Evolutionary conservation across 1,139 yeast genomes (phyloP).

Genomic region (Taphrina flavorubra): DNA sequence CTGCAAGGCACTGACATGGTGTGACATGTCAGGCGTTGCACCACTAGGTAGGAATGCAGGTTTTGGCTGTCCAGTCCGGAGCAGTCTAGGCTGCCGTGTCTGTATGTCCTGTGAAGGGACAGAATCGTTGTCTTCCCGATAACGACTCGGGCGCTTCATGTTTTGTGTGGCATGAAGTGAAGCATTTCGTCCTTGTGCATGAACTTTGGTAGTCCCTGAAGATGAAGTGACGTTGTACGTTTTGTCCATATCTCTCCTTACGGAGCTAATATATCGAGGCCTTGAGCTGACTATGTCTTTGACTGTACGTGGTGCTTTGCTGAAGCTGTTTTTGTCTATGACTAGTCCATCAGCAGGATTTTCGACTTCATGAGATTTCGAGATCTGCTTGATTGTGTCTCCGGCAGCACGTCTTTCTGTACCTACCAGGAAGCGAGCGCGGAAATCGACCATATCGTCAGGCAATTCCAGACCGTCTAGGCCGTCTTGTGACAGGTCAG

Average conservation of each 20-base stretch:
- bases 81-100: not conserved
- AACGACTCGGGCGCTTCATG: not conserved
- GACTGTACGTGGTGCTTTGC: slow-evolving; percentile 4
- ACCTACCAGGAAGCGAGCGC: slow-evolving; percentile 20
- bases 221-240: not conserved
- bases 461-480: slow-evolving; percentile 47
- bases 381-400: slow-evolving; percentile 11
- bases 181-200: not conserved
- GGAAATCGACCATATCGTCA: slow-evolving; percentile 44
- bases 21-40: slow-evolving; percentile 23
- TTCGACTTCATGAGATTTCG: slow-evolving; percentile 28
- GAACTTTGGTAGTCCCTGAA: not conserved
- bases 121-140: not conserved
- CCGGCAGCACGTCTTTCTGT: slow-evolving; percentile 33
- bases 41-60: slow-evolving; percentile 32
- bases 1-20: slow-evolving; percentile 26
- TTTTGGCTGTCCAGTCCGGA: not conserved
- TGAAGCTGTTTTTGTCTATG: slow-evolving; percentile 42
- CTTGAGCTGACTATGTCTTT: not conserved
- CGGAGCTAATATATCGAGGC: not conserved
- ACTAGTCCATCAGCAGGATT: slow-evolving; percentile 46
- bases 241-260: not conserved
- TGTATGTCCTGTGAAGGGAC: not conserved
- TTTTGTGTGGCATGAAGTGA: not conserved
- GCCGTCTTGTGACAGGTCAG: slow-evolving; percentile 45